These are phyloP conservation scores for Geotrichum europaeum DNA, from an alignment of 1,139 yeast species.

Conservation along the genomic window DNA sequence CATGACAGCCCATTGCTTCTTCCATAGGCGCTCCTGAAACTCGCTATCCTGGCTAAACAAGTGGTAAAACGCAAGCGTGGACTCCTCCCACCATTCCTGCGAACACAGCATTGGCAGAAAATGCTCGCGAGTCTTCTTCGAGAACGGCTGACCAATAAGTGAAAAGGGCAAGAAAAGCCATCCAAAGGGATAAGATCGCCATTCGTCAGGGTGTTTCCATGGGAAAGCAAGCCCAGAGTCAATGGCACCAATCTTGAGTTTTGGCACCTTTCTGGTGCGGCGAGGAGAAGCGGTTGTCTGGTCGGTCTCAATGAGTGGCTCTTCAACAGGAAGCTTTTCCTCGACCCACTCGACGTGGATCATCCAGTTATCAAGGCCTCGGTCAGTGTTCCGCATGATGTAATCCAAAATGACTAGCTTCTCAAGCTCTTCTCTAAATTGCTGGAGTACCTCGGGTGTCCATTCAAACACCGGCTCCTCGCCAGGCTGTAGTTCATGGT, in stretches of 20 bases:
- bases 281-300: neutral
- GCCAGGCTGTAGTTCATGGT: constrained; percentile 20
- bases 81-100: constrained; percentile 65
- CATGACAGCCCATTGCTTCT: constrained; percentile 60
- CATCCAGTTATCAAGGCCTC: constrained; percentile 80
- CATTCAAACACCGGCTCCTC: constrained; percentile 42
- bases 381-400: constrained; percentile 67
- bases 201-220: constrained; percentile 79
- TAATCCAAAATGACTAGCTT: constrained; percentile 67
- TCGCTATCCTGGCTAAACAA: constrained; percentile 54
- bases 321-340: constrained; percentile 22
- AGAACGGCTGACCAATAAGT: constrained; percentile 64
- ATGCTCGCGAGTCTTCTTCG: constrained; percentile 50
- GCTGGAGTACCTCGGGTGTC: constrained; percentile 46
- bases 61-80: constrained; percentile 43
- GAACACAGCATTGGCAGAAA: constrained; percentile 57
- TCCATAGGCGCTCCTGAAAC: constrained; percentile 62
- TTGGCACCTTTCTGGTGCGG: constrained; percentile 31
- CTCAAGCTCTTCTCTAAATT: constrained; percentile 59
- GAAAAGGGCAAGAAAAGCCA: constrained; percentile 66
- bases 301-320: constrained; percentile 15
- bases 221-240: constrained; percentile 75
- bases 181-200: constrained; percentile 77
- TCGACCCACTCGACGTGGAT: constrained; percentile 47
- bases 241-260: constrained; percentile 60